Percentiles rank a stretch among this genome's conserved stretches.
These are phyloP conservation scores for Sungouiozyma intestinalis DNA, from an alignment of 805 yeast species.

Conservation along the genomic window DNA sequence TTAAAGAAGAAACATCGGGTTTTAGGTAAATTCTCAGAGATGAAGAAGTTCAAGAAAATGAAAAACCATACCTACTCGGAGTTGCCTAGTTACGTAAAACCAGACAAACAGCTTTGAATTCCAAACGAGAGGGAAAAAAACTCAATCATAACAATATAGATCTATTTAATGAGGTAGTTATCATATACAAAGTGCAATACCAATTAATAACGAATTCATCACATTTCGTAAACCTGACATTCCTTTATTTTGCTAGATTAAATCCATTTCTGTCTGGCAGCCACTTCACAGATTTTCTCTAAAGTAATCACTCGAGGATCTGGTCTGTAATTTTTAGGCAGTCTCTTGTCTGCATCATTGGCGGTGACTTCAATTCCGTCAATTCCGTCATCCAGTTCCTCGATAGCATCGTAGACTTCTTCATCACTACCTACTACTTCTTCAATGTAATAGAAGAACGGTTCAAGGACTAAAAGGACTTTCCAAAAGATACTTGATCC, in stretches of 20 bases:
- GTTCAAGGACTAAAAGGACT: constrained; percentile 28
- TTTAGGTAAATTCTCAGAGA: constrained; percentile 31
- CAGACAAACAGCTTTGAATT: constrained; percentile 18
- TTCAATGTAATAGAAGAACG: constrained; percentile 29
- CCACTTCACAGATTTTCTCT: constrained; percentile 29
- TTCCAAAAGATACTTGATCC: constrained; percentile 26
- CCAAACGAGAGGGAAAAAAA: not conserved
- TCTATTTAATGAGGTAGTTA: not conserved
- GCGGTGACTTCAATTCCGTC: constrained; percentile 3
- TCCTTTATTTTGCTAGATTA: not conserved
- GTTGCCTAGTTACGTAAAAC: constrained; percentile 30
- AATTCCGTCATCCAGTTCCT: constrained; percentile 5
- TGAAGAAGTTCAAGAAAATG: constrained; percentile 20
- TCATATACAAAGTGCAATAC: not conserved
- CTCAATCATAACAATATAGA: not conserved
- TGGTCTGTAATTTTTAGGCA: constrained; percentile 16
- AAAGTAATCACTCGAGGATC: constrained; percentile 29
- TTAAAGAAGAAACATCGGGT: constrained; percentile 30
- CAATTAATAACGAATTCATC: not conserved
- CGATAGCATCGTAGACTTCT: constrained; percentile 5
- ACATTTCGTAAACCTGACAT: too few species aligned
- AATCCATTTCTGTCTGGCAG: constrained; percentile 30
- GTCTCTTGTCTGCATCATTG: not conserved
- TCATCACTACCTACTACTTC: constrained; percentile 24
- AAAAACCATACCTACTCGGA: constrained; percentile 34